Percentiles rank a stretch among this genome's conserved stretches.
Conservation (phyloP, 805 yeast species). For the Alloascoidea hylecoeti region DNA sequence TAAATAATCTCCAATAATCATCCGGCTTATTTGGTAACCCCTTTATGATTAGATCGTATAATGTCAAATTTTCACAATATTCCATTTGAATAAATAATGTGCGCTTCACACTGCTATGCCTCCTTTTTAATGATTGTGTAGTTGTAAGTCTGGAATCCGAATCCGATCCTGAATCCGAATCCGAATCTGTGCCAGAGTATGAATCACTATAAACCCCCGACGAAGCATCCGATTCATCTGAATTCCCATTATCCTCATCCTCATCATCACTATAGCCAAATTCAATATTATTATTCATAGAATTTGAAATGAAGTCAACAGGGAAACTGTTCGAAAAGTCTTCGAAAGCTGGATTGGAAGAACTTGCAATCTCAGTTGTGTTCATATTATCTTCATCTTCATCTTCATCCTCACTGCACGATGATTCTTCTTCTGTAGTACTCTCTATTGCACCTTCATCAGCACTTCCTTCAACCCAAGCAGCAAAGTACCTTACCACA, state of each 20-base stretch:
- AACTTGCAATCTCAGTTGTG: slow-evolving; percentile 1
- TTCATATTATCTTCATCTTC: background rate
- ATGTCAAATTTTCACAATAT: slow-evolving; percentile 89
- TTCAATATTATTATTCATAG: slow-evolving; percentile 19
- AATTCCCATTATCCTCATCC: slow-evolving; percentile 2
- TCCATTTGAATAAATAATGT: slow-evolving; percentile 96
- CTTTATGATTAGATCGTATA: slow-evolving; percentile 68
- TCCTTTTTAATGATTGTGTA: slow-evolving; percentile 9
- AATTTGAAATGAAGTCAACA: slow-evolving; percentile 59
- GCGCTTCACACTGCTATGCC: too few relatives aligned
- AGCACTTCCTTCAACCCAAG: slow-evolving; percentile 81
- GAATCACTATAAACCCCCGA: slow-evolving; percentile 2
- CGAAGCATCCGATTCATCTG: slow-evolving; percentile 6
- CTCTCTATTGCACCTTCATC: slow-evolving; percentile 21
- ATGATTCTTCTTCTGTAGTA: slow-evolving; percentile 17
- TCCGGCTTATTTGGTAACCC: slow-evolving; percentile 57
- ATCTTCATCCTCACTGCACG: slow-evolving; percentile 7
- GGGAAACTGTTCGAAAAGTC: background rate
- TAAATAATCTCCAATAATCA: slow-evolving; percentile 81
- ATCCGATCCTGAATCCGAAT: slow-evolving; percentile 1
- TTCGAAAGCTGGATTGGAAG: slow-evolving; percentile 2
- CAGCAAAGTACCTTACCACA: slow-evolving; percentile 92
- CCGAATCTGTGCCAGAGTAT: slow-evolving; percentile 2
- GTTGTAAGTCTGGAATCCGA: slow-evolving; percentile 2
- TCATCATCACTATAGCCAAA: slow-evolving; percentile 11